Percentiles rank a stretch among this genome's conserved stretches.
Conservation (phyloP, 2,329 filamentous ascomycete species). For the Xylariaceae sp. region DNA sequence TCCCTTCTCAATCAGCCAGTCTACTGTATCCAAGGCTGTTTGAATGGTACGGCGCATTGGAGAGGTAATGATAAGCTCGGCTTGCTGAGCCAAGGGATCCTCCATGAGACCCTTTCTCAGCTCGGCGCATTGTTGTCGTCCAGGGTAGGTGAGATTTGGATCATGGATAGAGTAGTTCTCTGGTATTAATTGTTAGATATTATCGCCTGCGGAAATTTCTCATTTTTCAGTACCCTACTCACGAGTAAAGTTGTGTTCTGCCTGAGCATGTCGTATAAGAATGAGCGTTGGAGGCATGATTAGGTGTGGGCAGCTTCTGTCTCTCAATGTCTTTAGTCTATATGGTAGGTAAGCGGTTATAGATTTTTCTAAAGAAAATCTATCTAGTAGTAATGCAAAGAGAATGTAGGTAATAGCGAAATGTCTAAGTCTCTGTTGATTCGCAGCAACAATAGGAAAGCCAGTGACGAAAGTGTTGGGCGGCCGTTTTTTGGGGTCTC, state of each 20-base stretch:
- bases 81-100: conserved; percentile 48
- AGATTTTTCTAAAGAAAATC: too few species aligned
- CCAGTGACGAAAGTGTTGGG: too few species aligned
- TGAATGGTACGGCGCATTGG: conserved; percentile 71
- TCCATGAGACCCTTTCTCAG: conserved; percentile 52
- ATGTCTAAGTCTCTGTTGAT: too few species aligned
- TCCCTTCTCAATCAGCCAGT: conserved; percentile 63
- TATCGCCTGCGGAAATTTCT: neutral
- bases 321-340: too few species aligned
- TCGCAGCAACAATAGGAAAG: too few species aligned
- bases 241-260: conserved; percentile 61
- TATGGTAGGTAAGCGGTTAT: too few species aligned
- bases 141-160: conserved; percentile 57
- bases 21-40: conserved; percentile 64
- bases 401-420: too few species aligned
- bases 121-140: conserved; percentile 54
- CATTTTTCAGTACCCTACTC: conserved; percentile 43
- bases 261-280: conserved; percentile 88
- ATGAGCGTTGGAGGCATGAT: conserved; percentile 69
- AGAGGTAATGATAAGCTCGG: conserved; percentile 65
- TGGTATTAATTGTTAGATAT: conserved; percentile 40
- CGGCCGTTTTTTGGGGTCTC: too few species aligned
- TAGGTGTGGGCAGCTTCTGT: too few species aligned
- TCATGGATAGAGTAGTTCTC: conserved; percentile 58
- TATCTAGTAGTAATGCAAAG: too few species aligned